These are phyloP conservation scores for Malus hybrid DNA, from an alignment of 331 rosid species.

Conservation along the genomic window DNA sequence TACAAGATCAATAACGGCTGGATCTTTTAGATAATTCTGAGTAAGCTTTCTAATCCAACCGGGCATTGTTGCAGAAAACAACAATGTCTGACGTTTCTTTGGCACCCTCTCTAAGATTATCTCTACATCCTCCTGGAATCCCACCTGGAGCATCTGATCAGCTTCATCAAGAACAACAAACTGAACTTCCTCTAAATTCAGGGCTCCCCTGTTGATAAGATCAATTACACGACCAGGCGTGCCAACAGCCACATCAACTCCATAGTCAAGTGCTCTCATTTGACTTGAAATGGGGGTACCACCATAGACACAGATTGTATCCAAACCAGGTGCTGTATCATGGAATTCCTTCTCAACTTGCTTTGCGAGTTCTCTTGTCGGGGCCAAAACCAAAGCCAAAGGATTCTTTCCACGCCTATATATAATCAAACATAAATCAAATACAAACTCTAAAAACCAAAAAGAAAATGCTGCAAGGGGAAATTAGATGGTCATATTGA, in stretches of 20 bases:
- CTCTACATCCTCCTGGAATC: conserved; percentile 96
- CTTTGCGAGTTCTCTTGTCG: conserved; percentile 87
- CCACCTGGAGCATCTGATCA: conserved; percentile 99
- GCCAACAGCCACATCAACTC: conserved; percentile 96
- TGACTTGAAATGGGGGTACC: conserved; percentile 80
- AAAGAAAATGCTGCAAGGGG: neutral
- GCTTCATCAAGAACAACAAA: conserved; percentile 94
- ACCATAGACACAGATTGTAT: conserved; percentile 88
- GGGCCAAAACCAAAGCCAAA: conserved; percentile 90
- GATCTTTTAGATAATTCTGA: conserved; percentile 64
- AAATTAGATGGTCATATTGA: neutral
- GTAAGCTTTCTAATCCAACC: conserved; percentile 73
- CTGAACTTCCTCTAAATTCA: conserved; percentile 75
- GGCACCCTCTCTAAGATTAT: conserved; percentile 78
- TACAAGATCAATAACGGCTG: conserved; percentile 81
- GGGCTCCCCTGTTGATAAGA: conserved; percentile 80
- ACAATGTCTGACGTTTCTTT: conserved; percentile 69
- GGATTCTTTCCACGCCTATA: conserved; percentile 78
- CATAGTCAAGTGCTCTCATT: conserved; percentile 83
- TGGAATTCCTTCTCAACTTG: conserved; percentile 87
- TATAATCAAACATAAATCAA: conserved; percentile 10
- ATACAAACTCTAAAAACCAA: neutral
- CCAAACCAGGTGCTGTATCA: conserved; percentile 82
- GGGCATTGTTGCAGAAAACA: conserved; percentile 99
- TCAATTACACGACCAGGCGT: conserved; percentile 97